Evolutionary conservation across 208 protist genomes (phyloP), one percentile per base, ranked within the genome.

Genomic region (Trypanosoma platydactyli): DNA sequence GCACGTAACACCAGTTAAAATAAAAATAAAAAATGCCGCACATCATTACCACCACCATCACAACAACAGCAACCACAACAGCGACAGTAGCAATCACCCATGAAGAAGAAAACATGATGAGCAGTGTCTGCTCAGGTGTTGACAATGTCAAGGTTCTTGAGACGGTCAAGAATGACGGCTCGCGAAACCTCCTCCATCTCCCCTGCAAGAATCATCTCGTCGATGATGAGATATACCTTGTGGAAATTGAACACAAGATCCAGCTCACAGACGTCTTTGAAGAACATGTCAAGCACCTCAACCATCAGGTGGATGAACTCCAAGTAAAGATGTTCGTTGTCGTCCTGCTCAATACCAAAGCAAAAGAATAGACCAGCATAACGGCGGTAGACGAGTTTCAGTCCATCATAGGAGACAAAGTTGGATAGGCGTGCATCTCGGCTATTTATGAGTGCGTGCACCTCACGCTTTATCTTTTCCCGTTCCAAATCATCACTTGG

Each of bases 281-380:
- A 99, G 75, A 99, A 99, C 74, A 98, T 95, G 75, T 99, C 98
- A 16, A 99, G 90, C 40, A 99, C 90, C 76, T 98, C 89, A 25
- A 98, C 98, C 67, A 99, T 98, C 0, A 99, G 72, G 72, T 99
- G 98, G 71, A 99, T 99, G 51, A 94, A 79, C 78, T 99, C 98
- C 3, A 99, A 74, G 71, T 92, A 98, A 0, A 94, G 84, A 11
- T 99, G 78, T 51, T 99, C 98, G 77, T 99, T 99, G 79, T 99
- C 99, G 42, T 83, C 89, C 24, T 90, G 46, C 63, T 99, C 98
- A 33, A 99, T 91, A 59, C 97, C 98, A n/a, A 99, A 85, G 50
- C 86, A 97, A 72, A 99, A 99, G 80, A 97, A 99, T n/a, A 99
- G 84, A n/a, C 98, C 98, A 3, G 98, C 98, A 65, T 99, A 99